Evolutionary conservation across 2,329 filamentous ascomycete species (phyloP), one percentile per base, ranked within the genome.

Genomic region (Pseudonectria foliicola): DNA sequence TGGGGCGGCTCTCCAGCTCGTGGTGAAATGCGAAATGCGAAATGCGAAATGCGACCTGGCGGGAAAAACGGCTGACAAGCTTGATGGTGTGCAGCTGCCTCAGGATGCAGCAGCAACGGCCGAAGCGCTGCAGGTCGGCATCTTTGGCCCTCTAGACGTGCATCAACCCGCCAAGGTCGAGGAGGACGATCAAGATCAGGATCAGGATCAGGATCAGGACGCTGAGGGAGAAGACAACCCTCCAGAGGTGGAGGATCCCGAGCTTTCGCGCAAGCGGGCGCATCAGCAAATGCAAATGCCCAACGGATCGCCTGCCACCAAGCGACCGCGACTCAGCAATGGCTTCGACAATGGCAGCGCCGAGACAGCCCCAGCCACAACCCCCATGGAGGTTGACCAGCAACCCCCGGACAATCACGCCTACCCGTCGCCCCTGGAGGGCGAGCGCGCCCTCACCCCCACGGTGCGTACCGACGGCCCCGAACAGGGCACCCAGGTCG

Each of bases 391-490:
- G 45, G 57, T 79, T 44, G 76, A 80, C 56, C 61, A 61, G 26
- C 62, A 64, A 43, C 59, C 61, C 34, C 18, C 18, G 18, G 63
- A 66, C 53, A 74, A 75, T 52, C 74, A 80, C 57, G 77, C 77
- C 49, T 82, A 81, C 52, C 77, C 77, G 34, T 81, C 77, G 36
- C 77, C 77, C 36, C 67, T 76, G 13, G 75, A 78, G 53, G 69
- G 71, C 40, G 74, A 78, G 46, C 67, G 69, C 40, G 66, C 64
- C 35, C 63, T 68, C 29, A 71, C 72, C 29, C 71, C 74, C 24
- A 60, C 66, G 15, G 61, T 69, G 27, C 71, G 64, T 50, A 80
- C 77, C 38, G 72, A 77, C 39, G 77, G 77, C 18, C 75, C 76
- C 29, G 75, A 80, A 44, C 70, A 77, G 52, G 76, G 73, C 54